These are phyloP conservation scores for Cynanchum wilfordii DNA, from an alignment of 257 asterid genomes.

Conservation along the genomic window DNA sequence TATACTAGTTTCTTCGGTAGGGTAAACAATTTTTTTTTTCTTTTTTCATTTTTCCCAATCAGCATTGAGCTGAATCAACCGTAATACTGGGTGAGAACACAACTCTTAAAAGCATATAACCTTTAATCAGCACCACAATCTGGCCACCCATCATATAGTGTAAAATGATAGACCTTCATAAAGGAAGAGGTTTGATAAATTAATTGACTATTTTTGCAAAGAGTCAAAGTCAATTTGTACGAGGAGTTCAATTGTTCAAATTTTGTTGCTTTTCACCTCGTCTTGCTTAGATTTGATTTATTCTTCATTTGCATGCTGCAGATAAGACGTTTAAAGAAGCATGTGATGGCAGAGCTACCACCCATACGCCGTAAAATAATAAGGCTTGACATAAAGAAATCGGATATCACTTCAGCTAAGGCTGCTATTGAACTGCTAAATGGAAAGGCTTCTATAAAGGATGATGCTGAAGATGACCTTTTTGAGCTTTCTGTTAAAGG, in stretches of 20 bases:
- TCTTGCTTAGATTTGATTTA: neutral
- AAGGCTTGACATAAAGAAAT: conserved; percentile 52
- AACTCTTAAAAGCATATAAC: neutral
- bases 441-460: conserved; percentile 35
- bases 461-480: conserved; percentile 42
- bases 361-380: conserved; percentile 88
- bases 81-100: neutral
- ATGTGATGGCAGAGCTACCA: conserved; percentile 78
- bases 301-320: conserved; percentile 27
- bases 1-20: neutral
- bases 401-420: conserved; percentile 73
- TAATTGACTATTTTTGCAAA: neutral
- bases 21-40: neutral
- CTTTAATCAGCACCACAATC: neutral
- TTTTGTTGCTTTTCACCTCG: neutral
- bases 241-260: neutral
- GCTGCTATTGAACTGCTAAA: conserved; percentile 42
- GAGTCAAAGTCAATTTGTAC: neutral
- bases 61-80: neutral
- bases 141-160: neutral
- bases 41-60: neutral
- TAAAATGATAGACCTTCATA: neutral
- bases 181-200: neutral
- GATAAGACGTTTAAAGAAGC: conserved; percentile 94
- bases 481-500: conserved; percentile 34